Evolutionary conservation across 139 green algal genomes (phyloP).

Genomic region (Closterium sp.): DNA sequence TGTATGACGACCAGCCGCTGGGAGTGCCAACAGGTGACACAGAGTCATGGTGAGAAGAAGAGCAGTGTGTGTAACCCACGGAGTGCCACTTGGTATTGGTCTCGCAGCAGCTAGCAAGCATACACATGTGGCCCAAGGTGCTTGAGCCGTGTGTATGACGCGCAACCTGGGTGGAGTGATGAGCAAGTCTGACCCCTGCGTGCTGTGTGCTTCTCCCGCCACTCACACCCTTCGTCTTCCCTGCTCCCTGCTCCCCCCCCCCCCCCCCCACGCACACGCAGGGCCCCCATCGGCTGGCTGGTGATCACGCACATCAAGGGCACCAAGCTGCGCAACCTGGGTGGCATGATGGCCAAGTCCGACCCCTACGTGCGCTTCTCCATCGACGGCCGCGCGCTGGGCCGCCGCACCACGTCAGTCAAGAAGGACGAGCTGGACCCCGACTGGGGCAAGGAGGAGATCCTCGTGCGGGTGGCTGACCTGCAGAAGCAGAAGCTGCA

Average conservation of each 20-base stretch:
- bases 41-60: too few relatives aligned
- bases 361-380: constrained; percentile 39
- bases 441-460: constrained; percentile 32
- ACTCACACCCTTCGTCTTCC: background rate
- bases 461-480: constrained; percentile 31
- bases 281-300: constrained; percentile 9
- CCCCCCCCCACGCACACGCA: too few relatives aligned
- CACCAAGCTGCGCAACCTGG: constrained; percentile 27
- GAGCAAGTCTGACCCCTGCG: too few relatives aligned
- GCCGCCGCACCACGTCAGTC: constrained; percentile 14
- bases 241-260: too few relatives aligned
- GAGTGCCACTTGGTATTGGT: too few relatives aligned
- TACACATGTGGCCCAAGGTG: too few relatives aligned
- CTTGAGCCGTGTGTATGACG: too few relatives aligned
- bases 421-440: constrained; percentile 28
- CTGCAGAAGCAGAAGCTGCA: too few relatives aligned
- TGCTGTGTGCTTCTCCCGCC: too few relatives aligned
- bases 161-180: too few relatives aligned
- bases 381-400: background rate
- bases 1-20: constrained; percentile 12
- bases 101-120: too few relatives aligned
- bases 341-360: constrained; percentile 25
- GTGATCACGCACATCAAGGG: constrained; percentile 19
- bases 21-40: background rate
- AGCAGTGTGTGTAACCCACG: too few relatives aligned